A percentile compares a stretch with the other conserved stretches of the same genome.
Conservation (phyloP, 495 filamentous ascomycete species). For the Paragyromitra xinjiangensis region DNA sequence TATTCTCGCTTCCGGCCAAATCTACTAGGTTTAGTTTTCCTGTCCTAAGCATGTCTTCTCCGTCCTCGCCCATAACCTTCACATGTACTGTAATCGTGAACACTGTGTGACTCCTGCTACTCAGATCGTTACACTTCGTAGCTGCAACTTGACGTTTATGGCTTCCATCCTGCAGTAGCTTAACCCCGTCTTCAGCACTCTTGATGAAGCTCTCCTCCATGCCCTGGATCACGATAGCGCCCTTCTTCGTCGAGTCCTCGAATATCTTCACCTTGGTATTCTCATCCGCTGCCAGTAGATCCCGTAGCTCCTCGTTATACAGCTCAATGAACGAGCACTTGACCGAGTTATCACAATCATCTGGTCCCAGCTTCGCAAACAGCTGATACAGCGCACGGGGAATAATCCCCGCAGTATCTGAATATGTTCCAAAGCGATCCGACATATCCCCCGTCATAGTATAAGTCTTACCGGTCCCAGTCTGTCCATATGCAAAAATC, state of each 20-base stretch:
- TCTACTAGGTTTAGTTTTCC: constrained; percentile 97
- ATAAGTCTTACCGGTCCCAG: constrained; percentile 97
- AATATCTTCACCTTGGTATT: constrained; percentile 89
- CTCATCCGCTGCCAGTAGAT: constrained; percentile 83
- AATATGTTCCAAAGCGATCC: constrained; percentile 80
- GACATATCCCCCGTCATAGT: constrained; percentile 99
- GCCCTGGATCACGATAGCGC: constrained; percentile 82
- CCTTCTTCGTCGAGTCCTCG: constrained; percentile 86
- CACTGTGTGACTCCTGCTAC: constrained; percentile 92
- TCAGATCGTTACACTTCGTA: constrained; percentile 97
- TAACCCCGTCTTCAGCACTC: constrained; percentile 82
- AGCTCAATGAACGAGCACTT: constrained; percentile 99
- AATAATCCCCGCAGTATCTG: constrained; percentile 92
- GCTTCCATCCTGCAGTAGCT: constrained; percentile 86
- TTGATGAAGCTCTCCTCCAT: constrained; percentile 97
- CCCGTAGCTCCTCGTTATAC: constrained; percentile 95
- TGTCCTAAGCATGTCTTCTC: constrained; percentile 89
- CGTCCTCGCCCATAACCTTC: constrained; percentile 80
- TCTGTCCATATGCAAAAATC: constrained; percentile 98
- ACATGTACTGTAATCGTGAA: constrained; percentile 92
- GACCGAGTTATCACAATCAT: constrained; percentile 84
- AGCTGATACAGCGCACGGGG: constrained; percentile 86
- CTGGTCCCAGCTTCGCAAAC: constrained; percentile 75
- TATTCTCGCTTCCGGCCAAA: constrained; percentile 95
- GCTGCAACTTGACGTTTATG: constrained; percentile 94